Conservation (phyloP, 306 rosid species). For the Citrullus colocynthis region DNA sequence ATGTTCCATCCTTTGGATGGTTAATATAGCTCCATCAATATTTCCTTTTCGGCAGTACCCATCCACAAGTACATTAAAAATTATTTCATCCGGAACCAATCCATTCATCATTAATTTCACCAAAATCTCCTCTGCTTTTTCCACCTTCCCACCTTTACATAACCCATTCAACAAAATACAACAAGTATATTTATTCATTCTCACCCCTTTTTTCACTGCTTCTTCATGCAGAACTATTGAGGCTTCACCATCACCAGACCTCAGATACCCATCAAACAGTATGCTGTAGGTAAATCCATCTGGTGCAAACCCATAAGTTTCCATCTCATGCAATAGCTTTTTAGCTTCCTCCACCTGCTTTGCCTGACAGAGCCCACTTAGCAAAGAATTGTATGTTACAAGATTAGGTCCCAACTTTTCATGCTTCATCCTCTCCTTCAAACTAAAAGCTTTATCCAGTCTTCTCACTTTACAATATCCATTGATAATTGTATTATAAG, state of each 20-base stretch:
- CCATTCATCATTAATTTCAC: slow-evolving; percentile 32
- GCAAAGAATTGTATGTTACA: slow-evolving; percentile 57
- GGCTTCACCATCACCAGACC: slow-evolving; percentile 20
- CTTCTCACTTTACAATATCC: slow-evolving; percentile 61
- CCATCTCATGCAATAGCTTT: slow-evolving; percentile 47
- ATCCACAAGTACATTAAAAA: slow-evolving; percentile 44
- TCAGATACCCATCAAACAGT: slow-evolving; percentile 34
- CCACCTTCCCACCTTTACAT: slow-evolving; percentile 49
- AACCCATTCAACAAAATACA: slow-evolving; percentile 45
- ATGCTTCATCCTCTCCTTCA: slow-evolving; percentile 49
- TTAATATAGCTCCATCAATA: slow-evolving; percentile 29
- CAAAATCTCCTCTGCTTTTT: slow-evolving; percentile 48
- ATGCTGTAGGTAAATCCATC: slow-evolving; percentile 32
- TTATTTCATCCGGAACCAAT: slow-evolving; percentile 32
- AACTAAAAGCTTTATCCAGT: slow-evolving; percentile 40
- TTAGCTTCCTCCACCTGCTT: slow-evolving; percentile 40
- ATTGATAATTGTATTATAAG: slow-evolving; percentile 50
- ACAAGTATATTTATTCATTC: slow-evolving; percentile 30
- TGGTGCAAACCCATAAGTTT: slow-evolving; percentile 33
- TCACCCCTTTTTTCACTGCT: slow-evolving; percentile 17
- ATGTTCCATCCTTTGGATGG: slow-evolving; percentile 34
- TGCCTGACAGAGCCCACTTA: slow-evolving; percentile 44
- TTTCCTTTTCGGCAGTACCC: slow-evolving; percentile 57
- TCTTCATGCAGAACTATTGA: slow-evolving; percentile 21
- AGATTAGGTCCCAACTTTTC: slow-evolving; percentile 33